Evolutionary conservation across 805 yeast species (phyloP).

Genomic region (Candida jianshihensis): DNA sequence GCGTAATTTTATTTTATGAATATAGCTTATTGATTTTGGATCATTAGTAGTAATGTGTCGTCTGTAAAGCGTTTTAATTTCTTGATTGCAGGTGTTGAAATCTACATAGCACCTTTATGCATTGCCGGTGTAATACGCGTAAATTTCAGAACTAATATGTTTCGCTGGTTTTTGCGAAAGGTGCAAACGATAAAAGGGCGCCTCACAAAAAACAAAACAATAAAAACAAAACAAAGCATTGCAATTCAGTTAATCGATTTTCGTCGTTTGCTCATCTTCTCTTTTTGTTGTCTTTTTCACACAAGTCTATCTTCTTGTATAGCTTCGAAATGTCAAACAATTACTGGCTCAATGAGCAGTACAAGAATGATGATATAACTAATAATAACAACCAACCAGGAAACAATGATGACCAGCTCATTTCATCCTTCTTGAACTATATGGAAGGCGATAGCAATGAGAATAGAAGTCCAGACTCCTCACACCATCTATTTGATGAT

Average conservation of each 20-base stretch:
- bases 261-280: too few relatives aligned
- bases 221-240: slow-evolving; percentile 1
- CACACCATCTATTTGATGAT: neutral
- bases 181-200: neutral
- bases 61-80: neutral
- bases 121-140: neutral
- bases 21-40: too few relatives aligned
- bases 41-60: neutral
- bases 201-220: neutral
- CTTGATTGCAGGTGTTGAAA: neutral
- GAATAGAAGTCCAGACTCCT: neutral
- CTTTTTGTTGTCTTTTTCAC: too few relatives aligned
- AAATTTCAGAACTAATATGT: slow-evolving; percentile 1
- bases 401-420: slow-evolving; percentile 21
- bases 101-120: neutral
- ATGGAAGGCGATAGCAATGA: slow-evolving; percentile 28
- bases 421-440: slow-evolving; percentile 44
- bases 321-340: slow-evolving; percentile 19
- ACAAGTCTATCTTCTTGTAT: too few relatives aligned
- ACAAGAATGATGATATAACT: slow-evolving; percentile 20
- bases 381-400: slow-evolving; percentile 12
- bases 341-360: slow-evolving; percentile 23
- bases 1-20: neutral
- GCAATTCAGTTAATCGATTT: neutral
- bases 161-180: neutral